Conservation (phyloP, 805 yeast genomes). For the Pichia eremophila region DNA sequence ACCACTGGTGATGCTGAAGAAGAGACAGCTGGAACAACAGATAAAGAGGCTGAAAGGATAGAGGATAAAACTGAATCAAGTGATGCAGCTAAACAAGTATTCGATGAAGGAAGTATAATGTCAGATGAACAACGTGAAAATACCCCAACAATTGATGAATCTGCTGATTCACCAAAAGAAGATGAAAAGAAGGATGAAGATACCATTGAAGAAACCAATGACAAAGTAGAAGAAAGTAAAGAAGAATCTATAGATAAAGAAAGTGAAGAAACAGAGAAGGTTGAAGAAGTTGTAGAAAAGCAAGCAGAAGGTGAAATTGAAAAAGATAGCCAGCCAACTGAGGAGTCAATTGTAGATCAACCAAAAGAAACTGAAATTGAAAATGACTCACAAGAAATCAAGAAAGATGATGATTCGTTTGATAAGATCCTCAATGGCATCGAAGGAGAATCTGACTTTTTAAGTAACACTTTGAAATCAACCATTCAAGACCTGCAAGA, state of each 20-base stretch:
- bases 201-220: background rate
- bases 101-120: background rate
- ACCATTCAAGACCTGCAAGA: constrained; percentile 27
- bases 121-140: background rate
- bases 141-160: background rate
- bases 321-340: background rate
- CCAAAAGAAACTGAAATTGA: background rate
- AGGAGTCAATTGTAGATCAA: too few species aligned
- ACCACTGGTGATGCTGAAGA: constrained; percentile 1
- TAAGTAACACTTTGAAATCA: constrained; percentile 22
- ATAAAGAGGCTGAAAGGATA: background rate
- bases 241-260: background rate
- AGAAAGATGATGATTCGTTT: constrained; percentile 11
- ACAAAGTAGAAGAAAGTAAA: background rate
- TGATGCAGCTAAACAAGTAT: background rate
- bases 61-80: constrained; percentile 2
- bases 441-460: constrained; percentile 16
- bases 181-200: background rate
- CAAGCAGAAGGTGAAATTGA: background rate
- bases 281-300: background rate
- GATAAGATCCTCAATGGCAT: constrained; percentile 1
- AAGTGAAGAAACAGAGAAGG: constrained; percentile 2
- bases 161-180: background rate
- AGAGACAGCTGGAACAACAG: background rate
- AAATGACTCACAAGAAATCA: background rate